Conservation (phyloP, 192 early-diverging fungal genomes). For the Spinellus fusiger region DNA sequence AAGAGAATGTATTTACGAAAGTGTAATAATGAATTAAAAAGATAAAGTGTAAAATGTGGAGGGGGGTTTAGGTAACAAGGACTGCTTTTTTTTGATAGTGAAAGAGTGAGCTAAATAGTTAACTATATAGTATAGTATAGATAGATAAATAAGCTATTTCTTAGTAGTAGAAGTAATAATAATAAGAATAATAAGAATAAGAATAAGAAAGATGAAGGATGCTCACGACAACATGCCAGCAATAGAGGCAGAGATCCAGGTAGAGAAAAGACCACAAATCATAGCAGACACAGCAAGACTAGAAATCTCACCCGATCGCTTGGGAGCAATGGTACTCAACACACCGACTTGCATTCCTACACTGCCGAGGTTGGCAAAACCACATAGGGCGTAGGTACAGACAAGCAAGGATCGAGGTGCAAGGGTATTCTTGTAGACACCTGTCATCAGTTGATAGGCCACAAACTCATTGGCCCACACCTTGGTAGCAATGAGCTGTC, state of each 20-base stretch:
- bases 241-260: conserved; percentile 75
- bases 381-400: conserved; percentile 74
- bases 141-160: not conserved
- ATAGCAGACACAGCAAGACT: conserved; percentile 72
- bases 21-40: too few relatives aligned
- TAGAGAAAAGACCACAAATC: conserved; percentile 72
- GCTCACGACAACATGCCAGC: conserved; percentile 61
- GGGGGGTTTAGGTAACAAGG: too few relatives aligned
- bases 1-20: too few relatives aligned
- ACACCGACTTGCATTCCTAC: conserved; percentile 80
- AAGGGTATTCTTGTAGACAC: conserved; percentile 33
- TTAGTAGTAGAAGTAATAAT: not conserved
- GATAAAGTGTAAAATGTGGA: too few relatives aligned
- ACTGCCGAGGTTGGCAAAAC: conserved; percentile 81
- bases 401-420: conserved; percentile 44
- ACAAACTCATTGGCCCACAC: conserved; percentile 86
- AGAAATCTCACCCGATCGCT: conserved; percentile 63
- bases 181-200: conserved; percentile 15
- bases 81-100: too few relatives aligned
- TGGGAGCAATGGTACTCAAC: conserved; percentile 70
- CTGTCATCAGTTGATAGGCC: conserved; percentile 51
- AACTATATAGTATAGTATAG: too few relatives aligned
- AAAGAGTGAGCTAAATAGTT: too few relatives aligned
- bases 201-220: not conserved
- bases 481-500: conserved; percentile 64